These are phyloP conservation scores for Striga asiatica DNA, from an alignment of 257 asterid genomes.

Conservation along the genomic window DNA sequence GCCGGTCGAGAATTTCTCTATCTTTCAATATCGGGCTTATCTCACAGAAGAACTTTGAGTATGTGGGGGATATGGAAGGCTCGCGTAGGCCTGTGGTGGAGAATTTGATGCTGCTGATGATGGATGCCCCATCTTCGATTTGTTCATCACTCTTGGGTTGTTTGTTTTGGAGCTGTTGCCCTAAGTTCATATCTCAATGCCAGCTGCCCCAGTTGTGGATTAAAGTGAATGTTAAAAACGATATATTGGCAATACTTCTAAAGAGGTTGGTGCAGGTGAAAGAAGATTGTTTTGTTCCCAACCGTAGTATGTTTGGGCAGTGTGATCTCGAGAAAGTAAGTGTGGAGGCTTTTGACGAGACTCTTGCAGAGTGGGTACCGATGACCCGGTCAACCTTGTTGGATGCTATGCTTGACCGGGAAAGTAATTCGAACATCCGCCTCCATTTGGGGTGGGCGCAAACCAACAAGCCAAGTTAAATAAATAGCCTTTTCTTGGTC, in stretches of 20 bases:
- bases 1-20: background rate
- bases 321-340: background rate
- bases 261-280: background rate
- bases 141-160: background rate
- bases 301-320: background rate
- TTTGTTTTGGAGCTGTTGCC: background rate
- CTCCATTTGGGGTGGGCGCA: background rate
- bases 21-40: too few species aligned
- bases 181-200: background rate
- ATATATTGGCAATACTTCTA: background rate
- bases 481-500: too few species aligned
- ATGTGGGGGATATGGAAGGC: background rate
- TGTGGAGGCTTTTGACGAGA: background rate
- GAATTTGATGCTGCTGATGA: background rate
- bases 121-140: background rate
- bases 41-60: background rate
- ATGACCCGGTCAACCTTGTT: background rate
- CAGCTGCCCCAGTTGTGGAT: background rate
- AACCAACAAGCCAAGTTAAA: too few species aligned
- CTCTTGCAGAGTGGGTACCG: slow-evolving; percentile 6
- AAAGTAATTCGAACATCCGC: background rate
- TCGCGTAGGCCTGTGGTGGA: background rate
- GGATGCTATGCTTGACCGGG: background rate
- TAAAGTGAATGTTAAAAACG: too few species aligned
- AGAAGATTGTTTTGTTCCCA: background rate